A percentile compares a stretch with the other conserved stretches of the same genome.
Conservation (phyloP, 2,329 filamentous ascomycete genomes). For the Thelonectria rubi region DNA sequence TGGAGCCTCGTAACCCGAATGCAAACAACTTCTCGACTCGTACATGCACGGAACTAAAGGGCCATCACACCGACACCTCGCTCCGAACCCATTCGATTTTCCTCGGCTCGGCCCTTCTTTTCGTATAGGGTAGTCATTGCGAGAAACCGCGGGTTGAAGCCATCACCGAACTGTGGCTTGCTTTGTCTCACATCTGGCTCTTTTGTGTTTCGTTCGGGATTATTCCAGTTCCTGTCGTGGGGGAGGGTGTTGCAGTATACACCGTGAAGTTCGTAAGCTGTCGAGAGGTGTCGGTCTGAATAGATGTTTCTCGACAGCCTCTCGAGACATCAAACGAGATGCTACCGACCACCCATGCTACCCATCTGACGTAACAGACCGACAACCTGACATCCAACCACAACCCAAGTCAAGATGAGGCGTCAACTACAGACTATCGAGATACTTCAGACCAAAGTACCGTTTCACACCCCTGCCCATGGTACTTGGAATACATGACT, state of each 20-base stretch:
- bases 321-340: too few relatives aligned
- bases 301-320: too few relatives aligned
- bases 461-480: neutral
- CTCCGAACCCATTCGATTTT: neutral
- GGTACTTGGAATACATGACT: slow-evolving; percentile 6
- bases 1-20: neutral
- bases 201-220: neutral
- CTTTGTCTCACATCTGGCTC: neutral
- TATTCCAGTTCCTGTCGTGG: too few relatives aligned
- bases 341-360: too few relatives aligned
- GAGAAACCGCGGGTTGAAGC: neutral
- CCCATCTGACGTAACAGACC: too few relatives aligned
- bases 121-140: neutral
- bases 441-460: slow-evolving; percentile 10
- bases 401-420: neutral
- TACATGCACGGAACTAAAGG: neutral
- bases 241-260: too few relatives aligned
- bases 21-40: neutral
- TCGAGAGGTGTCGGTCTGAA: too few relatives aligned
- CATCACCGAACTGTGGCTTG: neutral
- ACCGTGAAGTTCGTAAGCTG: too few relatives aligned
- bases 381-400: neutral
- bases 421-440: neutral
- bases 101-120: neutral
- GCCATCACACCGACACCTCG: neutral